A percentile compares a stretch with the other conserved stretches of the same genome.
phyloP scores from a whole-genome alignment of 345 rosid genomes.

The Euphorbia pulcherrima region DNA sequence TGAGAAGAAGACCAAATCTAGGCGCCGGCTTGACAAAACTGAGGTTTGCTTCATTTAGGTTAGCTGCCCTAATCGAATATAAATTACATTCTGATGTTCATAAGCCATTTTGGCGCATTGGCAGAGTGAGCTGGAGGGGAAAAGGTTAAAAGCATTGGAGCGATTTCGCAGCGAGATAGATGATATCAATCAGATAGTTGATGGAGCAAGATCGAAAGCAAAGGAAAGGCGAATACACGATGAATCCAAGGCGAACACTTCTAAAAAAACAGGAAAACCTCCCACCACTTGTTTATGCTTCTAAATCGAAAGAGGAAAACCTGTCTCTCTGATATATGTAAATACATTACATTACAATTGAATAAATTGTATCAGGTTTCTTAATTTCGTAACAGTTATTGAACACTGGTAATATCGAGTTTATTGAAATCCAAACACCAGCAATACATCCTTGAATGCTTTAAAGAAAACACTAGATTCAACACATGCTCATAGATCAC shows the following conservation, averaged over 20 bases:
- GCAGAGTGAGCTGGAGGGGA: slow-evolving; percentile 43
- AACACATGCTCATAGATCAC: background rate
- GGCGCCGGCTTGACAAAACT: slow-evolving; percentile 35
- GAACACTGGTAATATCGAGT: too few relatives aligned
- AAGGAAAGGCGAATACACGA: slow-evolving; percentile 44
- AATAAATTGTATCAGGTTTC: too few relatives aligned
- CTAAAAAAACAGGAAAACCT: slow-evolving; percentile 48
- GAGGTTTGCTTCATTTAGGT: slow-evolving; percentile 47
- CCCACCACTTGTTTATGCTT: slow-evolving; percentile 57
- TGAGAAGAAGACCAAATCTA: slow-evolving; percentile 52
- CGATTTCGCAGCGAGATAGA: slow-evolving; percentile 40
- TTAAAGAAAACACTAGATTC: background rate
- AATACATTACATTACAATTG: background rate
- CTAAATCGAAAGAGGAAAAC: slow-evolving; percentile 21
- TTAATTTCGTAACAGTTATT: too few relatives aligned
- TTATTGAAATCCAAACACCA: too few relatives aligned
- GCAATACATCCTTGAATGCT: background rate
- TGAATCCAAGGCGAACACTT: slow-evolving; percentile 50
- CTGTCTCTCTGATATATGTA: background rate
- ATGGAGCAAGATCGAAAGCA: slow-evolving; percentile 53
- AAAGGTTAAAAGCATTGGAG: slow-evolving; percentile 39
- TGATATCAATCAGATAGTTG: slow-evolving; percentile 39
- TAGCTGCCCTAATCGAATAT: background rate
- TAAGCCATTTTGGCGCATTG: slow-evolving; percentile 16
- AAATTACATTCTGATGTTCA: slow-evolving; percentile 11